These are phyloP conservation scores for Protomyces arabidopsidicola DNA, from an alignment of 1,139 yeast genomes.

Conservation along the genomic window DNA sequence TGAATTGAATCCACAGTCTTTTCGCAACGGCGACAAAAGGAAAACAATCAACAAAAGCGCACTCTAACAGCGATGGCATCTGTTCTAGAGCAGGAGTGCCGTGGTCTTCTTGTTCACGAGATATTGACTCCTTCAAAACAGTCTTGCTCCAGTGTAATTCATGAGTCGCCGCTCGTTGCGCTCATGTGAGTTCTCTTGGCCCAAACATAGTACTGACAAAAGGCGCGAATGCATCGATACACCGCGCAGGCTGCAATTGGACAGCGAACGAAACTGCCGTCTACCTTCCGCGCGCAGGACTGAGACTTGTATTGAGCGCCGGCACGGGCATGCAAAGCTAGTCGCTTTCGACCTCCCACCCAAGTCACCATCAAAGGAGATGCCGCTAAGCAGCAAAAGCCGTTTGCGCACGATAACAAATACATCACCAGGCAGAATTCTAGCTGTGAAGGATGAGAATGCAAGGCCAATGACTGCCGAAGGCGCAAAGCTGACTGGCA, in stretches of 20 bases:
- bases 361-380: neutral
- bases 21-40: neutral
- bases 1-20: neutral
- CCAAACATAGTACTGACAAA: neutral
- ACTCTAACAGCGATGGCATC: neutral
- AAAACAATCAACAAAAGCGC: neutral
- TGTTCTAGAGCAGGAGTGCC: no score
- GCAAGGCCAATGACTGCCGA: slow-evolving; percentile 6
- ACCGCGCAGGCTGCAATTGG: neutral
- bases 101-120: no score
- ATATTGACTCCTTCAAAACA: no score
- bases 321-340: neutral
- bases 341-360: slow-evolving; percentile 8
- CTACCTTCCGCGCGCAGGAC: neutral
- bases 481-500: neutral
- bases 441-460: slow-evolving; percentile 6
- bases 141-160: no score
- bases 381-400: neutral
- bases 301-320: neutral
- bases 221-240: neutral
- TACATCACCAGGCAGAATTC: slow-evolving; percentile 8
- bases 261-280: neutral
- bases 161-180: no score
- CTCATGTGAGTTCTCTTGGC: neutral
- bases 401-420: neutral